Evolutionary conservation across 805 yeast genomes (phyloP).

Genomic region (Lachancea sp.): DNA sequence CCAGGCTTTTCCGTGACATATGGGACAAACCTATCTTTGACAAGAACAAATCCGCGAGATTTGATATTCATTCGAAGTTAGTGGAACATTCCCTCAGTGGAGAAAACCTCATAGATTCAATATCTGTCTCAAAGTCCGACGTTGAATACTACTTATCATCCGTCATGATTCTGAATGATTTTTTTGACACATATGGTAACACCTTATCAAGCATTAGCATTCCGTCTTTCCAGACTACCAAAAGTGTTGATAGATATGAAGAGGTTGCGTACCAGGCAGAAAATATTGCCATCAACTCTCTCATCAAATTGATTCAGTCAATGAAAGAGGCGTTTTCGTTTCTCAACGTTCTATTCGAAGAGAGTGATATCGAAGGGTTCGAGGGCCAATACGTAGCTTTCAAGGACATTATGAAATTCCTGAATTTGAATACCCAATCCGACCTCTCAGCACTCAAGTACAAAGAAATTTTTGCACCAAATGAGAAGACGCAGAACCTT

Average conservation of each 20-base stretch:
- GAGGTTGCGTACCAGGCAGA: slow-evolving; percentile 84
- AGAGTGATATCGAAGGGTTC: slow-evolving; percentile 39
- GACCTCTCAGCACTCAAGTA: slow-evolving; percentile 63
- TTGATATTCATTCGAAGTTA: slow-evolving; percentile 11
- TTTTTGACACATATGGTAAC: slow-evolving; percentile 59
- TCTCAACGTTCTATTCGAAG: slow-evolving; percentile 73
- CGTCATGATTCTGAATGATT: slow-evolving; percentile 59
- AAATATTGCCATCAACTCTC: slow-evolving; percentile 75
- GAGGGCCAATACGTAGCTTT: slow-evolving; percentile 38
- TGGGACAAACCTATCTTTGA: slow-evolving; percentile 73
- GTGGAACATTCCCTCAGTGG: slow-evolving; percentile 22
- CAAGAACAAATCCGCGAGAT: slow-evolving; percentile 21
- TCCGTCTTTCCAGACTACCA: slow-evolving; percentile 42
- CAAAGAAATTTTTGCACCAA: slow-evolving; percentile 71
- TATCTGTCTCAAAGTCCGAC: slow-evolving; percentile 34
- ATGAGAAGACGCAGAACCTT: slow-evolving; percentile 44
- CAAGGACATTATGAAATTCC: slow-evolving; percentile 61
- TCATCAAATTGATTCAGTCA: slow-evolving; percentile 65
- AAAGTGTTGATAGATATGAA: slow-evolving; percentile 34
- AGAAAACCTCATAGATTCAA: slow-evolving; percentile 19
- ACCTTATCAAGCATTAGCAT: slow-evolving; percentile 26
- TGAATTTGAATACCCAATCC: slow-evolving; percentile 61
- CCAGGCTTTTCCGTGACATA: slow-evolving; percentile 69
- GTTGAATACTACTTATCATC: slow-evolving; percentile 69
- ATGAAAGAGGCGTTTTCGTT: slow-evolving; percentile 90